phyloP scores from a whole-genome alignment of 2,329 filamentous ascomycete genomes.

The Salinomyces thailandicus region DNA sequence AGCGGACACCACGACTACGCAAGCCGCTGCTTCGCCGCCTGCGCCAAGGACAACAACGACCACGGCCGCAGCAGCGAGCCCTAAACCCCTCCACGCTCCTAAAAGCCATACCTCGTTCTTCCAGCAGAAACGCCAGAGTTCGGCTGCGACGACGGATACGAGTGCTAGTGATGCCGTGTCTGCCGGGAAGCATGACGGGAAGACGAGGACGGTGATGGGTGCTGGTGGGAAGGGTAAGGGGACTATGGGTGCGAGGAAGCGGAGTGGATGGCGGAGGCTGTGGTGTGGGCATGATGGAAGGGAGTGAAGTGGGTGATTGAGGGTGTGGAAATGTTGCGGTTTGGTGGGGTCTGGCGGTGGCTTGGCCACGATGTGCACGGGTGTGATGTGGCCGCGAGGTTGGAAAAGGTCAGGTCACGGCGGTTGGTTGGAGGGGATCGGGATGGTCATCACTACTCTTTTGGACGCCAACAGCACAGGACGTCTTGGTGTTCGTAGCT shows the following conservation, averaged over 20 bases:
- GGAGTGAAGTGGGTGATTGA: too few species aligned
- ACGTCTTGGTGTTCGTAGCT: too few species aligned
- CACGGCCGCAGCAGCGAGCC: neutral
- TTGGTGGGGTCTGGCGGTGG: too few species aligned
- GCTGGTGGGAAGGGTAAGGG: neutral
- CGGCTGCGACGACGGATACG: neutral
- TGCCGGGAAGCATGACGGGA: neutral
- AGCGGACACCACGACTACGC: too few species aligned
- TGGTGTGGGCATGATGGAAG: slow-evolving; percentile 1
- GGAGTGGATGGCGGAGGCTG: neutral
- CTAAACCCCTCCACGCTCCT: neutral
- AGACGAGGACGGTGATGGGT: neutral
- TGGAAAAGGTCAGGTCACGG: too few species aligned
- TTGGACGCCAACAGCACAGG: too few species aligned
- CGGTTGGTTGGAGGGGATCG: too few species aligned
- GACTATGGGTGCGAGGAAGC: too few species aligned
- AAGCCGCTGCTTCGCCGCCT: neutral
- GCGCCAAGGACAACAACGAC: neutral
- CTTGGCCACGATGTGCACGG: too few species aligned
- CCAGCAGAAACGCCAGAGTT: slow-evolving; percentile 2
- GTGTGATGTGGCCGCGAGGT: too few species aligned
- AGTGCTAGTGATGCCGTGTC: neutral
- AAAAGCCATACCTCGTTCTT: neutral
- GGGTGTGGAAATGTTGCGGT: too few species aligned
- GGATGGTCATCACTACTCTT: too few species aligned